These are phyloP conservation scores for Linum lewisii DNA, from an alignment of 345 rosid genomes.

Conservation along the genomic window DNA sequence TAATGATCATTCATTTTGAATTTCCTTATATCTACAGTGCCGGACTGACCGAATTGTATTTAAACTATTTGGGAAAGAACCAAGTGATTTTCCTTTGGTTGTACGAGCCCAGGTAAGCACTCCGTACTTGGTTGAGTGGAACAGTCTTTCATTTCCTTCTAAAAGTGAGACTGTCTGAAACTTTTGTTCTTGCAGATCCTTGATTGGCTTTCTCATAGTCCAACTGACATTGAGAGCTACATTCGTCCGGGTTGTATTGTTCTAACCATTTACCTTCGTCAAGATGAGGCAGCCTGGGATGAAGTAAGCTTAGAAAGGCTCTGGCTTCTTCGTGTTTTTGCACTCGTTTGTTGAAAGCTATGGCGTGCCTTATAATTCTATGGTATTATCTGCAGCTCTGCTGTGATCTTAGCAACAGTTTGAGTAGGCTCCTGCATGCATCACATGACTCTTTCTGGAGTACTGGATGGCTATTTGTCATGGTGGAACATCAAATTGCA, in stretches of 20 bases:
- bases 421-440: slow-evolving; percentile 71
- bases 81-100: slow-evolving; percentile 79
- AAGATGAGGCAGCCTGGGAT: slow-evolving; percentile 79
- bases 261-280: slow-evolving; percentile 80
- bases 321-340: slow-evolving; percentile 8
- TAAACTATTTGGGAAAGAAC: slow-evolving; percentile 93
- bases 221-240: slow-evolving; percentile 97
- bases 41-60: slow-evolving; percentile 91
- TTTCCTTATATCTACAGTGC: slow-evolving; percentile 39
- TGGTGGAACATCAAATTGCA: slow-evolving; percentile 78
- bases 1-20: too few species aligned
- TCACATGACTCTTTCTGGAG: slow-evolving; percentile 82
- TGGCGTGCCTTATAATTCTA: slow-evolving; percentile 8
- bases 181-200: slow-evolving; percentile 56
- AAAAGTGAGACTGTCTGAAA: slow-evolving; percentile 11
- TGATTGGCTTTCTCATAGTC: slow-evolving; percentile 91
- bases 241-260: slow-evolving; percentile 94
- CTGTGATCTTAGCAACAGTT: slow-evolving; percentile 56
- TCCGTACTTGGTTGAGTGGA: slow-evolving; percentile 9
- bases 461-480: slow-evolving; percentile 72
- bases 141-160: slow-evolving; percentile 7
- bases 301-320: slow-evolving; percentile 43
- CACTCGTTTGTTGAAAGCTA: slow-evolving; percentile 2
- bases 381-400: slow-evolving; percentile 46
- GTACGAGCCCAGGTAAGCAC: slow-evolving; percentile 72